These are phyloP conservation scores for Linderniella brevidens DNA, from an alignment of 257 asterid species.

Conservation along the genomic window DNA sequence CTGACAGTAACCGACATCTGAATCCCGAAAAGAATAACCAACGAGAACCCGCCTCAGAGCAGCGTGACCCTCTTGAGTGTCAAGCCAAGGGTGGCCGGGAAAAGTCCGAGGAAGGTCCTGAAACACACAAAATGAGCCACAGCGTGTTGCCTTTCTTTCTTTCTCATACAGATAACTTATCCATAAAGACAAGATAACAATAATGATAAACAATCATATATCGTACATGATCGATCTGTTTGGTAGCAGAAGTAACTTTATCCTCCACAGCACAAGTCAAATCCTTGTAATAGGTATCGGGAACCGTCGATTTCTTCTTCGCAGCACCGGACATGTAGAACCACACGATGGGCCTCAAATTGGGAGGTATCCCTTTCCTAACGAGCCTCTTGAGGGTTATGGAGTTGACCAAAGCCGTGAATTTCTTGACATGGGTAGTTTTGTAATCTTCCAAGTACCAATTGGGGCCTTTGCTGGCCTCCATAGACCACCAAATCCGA, in stretches of 20 bases:
- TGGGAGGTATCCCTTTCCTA: conserved; percentile 89
- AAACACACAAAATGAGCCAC: conserved; percentile 1
- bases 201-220: not conserved
- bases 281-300: conserved; percentile 81
- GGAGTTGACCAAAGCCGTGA: conserved; percentile 69
- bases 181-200: not conserved
- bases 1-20: conserved; percentile 99
- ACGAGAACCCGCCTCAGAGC: conserved; percentile 94
- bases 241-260: conserved; percentile 85
- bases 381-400: conserved; percentile 80
- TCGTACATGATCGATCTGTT: conserved; percentile 95
- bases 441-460: conserved; percentile 65
- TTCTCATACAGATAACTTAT: too few species aligned
- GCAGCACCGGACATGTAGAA: conserved; percentile 89
- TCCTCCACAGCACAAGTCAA: conserved; percentile 55
- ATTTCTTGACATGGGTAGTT: conserved; percentile 43
- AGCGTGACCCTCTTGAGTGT: conserved; percentile 83
- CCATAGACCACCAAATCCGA: conserved; percentile 87
- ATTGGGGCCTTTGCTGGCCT: conserved; percentile 74
- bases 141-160: too few species aligned
- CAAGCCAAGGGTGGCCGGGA: conserved; percentile 99
- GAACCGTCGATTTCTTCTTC: conserved; percentile 92
- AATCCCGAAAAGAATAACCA: conserved; percentile 90
- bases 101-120: conserved; percentile 97
- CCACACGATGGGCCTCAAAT: conserved; percentile 89